phyloP scores from a whole-genome alignment of 2,329 filamentous ascomycete genomes.

The Xylariaceae sp. region DNA sequence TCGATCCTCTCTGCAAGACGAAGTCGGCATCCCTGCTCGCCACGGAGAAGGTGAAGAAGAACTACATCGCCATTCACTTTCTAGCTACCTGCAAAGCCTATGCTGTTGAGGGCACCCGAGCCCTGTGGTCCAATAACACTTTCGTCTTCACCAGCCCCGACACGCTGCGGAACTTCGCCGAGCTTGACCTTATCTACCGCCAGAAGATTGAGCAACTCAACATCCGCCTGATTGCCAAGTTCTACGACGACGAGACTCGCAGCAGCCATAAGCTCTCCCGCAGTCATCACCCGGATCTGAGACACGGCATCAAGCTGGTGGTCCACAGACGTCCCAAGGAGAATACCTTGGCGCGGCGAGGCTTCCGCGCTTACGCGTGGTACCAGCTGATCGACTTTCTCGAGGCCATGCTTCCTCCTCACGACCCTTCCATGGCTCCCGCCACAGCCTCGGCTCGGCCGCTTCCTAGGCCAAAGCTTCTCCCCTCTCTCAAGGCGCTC shows the following conservation, averaged over 20 bases:
- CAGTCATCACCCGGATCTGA: conserved; percentile 36
- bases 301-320: conserved; percentile 32
- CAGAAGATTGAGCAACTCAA: conserved; percentile 37
- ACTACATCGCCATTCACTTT: conserved; percentile 46
- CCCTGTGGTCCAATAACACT: conserved; percentile 44
- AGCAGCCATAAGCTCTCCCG: conserved; percentile 31
- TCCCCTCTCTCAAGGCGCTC: conserved; percentile 39
- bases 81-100: conserved; percentile 44
- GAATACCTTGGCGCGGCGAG: conserved; percentile 38
- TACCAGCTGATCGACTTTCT: conserved; percentile 46
- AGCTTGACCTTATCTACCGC: conserved; percentile 35
- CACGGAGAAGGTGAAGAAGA: conserved; percentile 33
- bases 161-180: conserved; percentile 40
- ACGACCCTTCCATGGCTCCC: conserved; percentile 30
- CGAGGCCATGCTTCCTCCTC: conserved; percentile 42
- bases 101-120: conserved; percentile 38
- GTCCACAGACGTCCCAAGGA: conserved; percentile 37
- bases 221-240: conserved; percentile 46
- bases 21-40: conserved; percentile 35
- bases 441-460: conserved; percentile 7
- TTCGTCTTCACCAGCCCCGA: conserved; percentile 49
- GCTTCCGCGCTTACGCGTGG: conserved; percentile 49
- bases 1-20: conserved; percentile 44
- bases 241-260: conserved; percentile 44
- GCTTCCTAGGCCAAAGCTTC: conserved; percentile 31